These are phyloP conservation scores for Actinidia polygama DNA, from an alignment of 179 eudicot genomes.

Conservation along the genomic window DNA sequence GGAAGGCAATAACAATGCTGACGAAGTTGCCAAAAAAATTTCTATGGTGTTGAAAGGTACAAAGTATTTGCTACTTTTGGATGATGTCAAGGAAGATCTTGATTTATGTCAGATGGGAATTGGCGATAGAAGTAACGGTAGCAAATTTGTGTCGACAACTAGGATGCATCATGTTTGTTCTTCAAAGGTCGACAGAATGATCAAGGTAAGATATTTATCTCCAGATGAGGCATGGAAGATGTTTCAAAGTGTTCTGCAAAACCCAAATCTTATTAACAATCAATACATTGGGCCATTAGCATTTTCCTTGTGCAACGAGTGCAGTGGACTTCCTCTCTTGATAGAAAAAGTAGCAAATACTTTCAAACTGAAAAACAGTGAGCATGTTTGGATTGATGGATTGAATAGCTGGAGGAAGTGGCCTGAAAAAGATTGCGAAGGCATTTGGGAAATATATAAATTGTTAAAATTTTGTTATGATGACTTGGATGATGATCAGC, in stretches of 20 bases:
- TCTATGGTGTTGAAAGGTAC: background rate
- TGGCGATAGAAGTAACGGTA: background rate
- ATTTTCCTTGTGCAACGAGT: background rate
- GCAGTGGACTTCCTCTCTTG: conserved; percentile 1
- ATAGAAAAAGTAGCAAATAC: conserved; percentile 11
- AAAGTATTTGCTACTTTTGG: conserved; percentile 27
- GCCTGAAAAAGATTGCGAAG: conserved; percentile 16
- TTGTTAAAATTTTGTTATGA: conserved; percentile 14
- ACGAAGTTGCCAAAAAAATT: conserved; percentile 15
- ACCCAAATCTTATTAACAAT: background rate
- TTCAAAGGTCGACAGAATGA: background rate
- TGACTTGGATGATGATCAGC: conserved; percentile 14
- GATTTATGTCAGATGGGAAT: conserved; percentile 18
- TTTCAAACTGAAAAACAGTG: conserved; percentile 16
- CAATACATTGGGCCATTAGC: background rate
- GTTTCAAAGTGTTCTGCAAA: conserved; percentile 9
- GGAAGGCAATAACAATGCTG: background rate
- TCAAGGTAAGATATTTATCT: conserved; percentile 16
- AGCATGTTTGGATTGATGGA: conserved; percentile 15
- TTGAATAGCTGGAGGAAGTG: conserved; percentile 12
- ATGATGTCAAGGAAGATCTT: conserved; percentile 23
- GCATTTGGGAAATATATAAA: conserved; percentile 14
- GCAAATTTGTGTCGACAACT: conserved; percentile 30
- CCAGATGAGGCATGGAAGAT: conserved; percentile 22
- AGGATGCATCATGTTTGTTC: conserved; percentile 8